Conservation (phyloP, 371 early-diverging fungal species). For the Apophysomyces trapeziformis region DNA sequence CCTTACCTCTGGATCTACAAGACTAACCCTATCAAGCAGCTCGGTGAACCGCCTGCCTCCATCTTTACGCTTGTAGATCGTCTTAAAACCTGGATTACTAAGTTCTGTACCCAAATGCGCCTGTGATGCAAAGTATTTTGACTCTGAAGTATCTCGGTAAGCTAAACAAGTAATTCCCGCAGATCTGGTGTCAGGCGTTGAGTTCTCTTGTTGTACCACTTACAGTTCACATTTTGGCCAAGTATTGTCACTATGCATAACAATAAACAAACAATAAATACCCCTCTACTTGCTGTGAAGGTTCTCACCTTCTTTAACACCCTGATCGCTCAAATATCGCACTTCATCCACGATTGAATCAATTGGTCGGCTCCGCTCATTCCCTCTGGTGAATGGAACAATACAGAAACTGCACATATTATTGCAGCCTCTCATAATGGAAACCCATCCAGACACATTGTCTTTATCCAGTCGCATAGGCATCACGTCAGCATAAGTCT, state of each 20-base stretch:
- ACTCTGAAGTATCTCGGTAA: slow-evolving; percentile 71
- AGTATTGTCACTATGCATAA: slow-evolving; percentile 60
- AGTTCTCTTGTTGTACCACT: slow-evolving; percentile 2
- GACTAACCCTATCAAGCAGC: slow-evolving; percentile 70
- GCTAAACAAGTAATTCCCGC: slow-evolving; percentile 26
- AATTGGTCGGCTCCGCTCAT: slow-evolving; percentile 76
- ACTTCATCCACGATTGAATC: slow-evolving; percentile 76
- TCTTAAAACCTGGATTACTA: slow-evolving; percentile 73
- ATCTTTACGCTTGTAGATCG: slow-evolving; percentile 78
- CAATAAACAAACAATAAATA: not conserved
- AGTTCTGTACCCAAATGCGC: slow-evolving; percentile 42
- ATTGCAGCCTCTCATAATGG: slow-evolving; percentile 85
- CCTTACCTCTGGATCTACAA: slow-evolving; percentile 68
- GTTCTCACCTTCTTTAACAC: slow-evolving; percentile 65
- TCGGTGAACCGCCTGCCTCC: slow-evolving; percentile 81
- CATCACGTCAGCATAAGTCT: slow-evolving; percentile 83
- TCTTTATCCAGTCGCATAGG: slow-evolving; percentile 71
- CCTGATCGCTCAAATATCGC: slow-evolving; percentile 64
- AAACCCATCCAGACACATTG: slow-evolving; percentile 68
- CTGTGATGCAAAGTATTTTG: slow-evolving; percentile 44
- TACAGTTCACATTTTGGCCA: slow-evolving; percentile 84
- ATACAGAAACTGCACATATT: slow-evolving; percentile 87
- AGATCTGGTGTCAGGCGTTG: not conserved
- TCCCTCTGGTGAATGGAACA: slow-evolving; percentile 77
- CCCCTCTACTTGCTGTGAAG: not conserved